Base-by-base conservation (phyloP, 225 moss, liverwort and hornwort species). In the Physcomitrellopsis africana region DNA sequence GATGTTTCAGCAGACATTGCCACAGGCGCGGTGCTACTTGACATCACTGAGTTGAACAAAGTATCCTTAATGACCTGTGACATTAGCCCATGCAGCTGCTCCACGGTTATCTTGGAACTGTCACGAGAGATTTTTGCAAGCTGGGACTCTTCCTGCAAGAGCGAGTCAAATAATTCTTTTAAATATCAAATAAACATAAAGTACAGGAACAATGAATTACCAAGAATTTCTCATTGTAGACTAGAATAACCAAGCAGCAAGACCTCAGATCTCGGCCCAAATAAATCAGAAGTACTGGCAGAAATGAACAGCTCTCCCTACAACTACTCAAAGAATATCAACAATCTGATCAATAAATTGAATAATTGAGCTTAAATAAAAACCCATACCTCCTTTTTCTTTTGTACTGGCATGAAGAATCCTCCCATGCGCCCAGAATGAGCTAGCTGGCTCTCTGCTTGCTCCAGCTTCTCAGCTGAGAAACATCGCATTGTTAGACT, bases 21-120 rank as follows among this genome's bases (percentile, higher is more conserved):
- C 43, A 48, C 63, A 64, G 82, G 48, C 18, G 70, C 67, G 11
- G 77, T 23, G 73, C 60, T 11, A 29, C 59, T 78, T 60, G 79
- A 69, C 81, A 65, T 79, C 67, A 83, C 89, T 6, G 89, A 83
- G 64, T 89, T 89, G 47, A 89, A 89, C 51, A 89, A 79, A 53
- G 83, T 89, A 67, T 89, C 89, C 57, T 89, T 89, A 53, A 89
- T 89, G 59, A 89, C 83, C 79, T 96, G 96, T 67, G 97, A 99
- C 99, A 99, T 95, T 15, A 99, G 93, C 55, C 99, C 99, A 67
- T 99, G 99, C 67, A 99, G 87, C 81, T 95, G 99, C 85, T 99
- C 99, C 77, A 99, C 99, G 3, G 99, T 95, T 37, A 93, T 92
- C 84, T 99, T 99, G 27, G 95, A 99, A 74, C 95, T 99, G 81